Percentiles rank a stretch among this genome's conserved stretches.
phyloP scores from a whole-genome alignment of 768 basidiomycete species.

The Trichaptum fuscoviolaceum region DNA sequence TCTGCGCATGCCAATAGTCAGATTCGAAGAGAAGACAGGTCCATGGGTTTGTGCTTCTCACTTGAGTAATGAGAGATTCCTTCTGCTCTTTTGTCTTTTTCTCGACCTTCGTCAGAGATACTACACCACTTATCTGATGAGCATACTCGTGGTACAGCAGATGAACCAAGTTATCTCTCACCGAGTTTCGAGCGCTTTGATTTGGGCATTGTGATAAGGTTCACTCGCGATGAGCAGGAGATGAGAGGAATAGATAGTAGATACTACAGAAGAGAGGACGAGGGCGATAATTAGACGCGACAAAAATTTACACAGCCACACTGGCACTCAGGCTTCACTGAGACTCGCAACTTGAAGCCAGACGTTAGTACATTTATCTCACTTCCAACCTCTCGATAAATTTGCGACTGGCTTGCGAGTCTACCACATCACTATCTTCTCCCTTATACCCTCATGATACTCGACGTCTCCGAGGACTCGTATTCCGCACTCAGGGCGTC shows the following conservation, averaged over 20 bases:
- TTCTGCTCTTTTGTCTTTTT: conserved; percentile 95
- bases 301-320: background rate
- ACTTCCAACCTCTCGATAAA: too few relatives aligned
- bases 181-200: conserved; percentile 89
- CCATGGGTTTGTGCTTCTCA: conserved; percentile 19
- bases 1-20: conserved; percentile 33
- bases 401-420: too few relatives aligned
- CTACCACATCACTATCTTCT: background rate
- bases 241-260: background rate
- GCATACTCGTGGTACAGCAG: conserved; percentile 8
- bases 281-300: background rate
- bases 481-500: conserved; percentile 65
- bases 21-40: background rate
- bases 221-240: conserved; percentile 7
- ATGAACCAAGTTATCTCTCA: conserved; percentile 32
- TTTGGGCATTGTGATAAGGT: conserved; percentile 58
- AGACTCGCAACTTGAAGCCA: too few relatives aligned
- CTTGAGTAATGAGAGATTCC: conserved; percentile 73
- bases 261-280: conserved; percentile 1
- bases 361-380: too few relatives aligned
- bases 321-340: too few relatives aligned
- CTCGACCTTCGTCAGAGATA: conserved; percentile 89
- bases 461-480: conserved; percentile 40
- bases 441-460: conserved; percentile 6
- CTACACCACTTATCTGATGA: conserved; percentile 34